Conservation (phyloP, 352 stramenopile species). For the Stramenopiles sp. region DNA sequence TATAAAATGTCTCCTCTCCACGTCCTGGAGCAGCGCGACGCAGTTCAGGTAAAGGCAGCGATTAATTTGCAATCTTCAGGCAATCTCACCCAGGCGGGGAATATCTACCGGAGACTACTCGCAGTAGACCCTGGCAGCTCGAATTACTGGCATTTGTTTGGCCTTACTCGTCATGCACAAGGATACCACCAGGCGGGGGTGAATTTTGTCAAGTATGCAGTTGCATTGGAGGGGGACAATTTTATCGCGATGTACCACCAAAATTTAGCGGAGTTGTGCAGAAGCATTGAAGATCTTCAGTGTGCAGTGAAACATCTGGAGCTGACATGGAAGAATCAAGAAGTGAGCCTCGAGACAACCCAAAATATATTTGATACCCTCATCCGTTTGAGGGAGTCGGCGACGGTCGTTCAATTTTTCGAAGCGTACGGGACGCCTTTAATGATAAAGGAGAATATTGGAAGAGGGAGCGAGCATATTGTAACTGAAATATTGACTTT, state of each 20-base stretch:
- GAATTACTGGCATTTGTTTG: constrained; percentile 36
- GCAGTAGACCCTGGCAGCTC: constrained; percentile 19
- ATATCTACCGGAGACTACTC: constrained; percentile 32
- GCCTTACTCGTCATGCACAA: constrained; percentile 24
- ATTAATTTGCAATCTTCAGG: constrained; percentile 26
- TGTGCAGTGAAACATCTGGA: neutral
- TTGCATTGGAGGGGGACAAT: constrained; percentile 1
- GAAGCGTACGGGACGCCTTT: neutral
- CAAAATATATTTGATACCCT: neutral
- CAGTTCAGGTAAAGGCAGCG: constrained; percentile 21
- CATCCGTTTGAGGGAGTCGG: neutral
- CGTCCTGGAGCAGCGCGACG: too few species aligned
- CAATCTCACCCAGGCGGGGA: constrained; percentile 20
- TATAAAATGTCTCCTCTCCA: too few species aligned
- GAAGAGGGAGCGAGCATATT: neutral
- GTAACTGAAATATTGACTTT: constrained; percentile 4
- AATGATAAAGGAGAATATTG: neutral
- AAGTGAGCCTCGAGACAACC: neutral
- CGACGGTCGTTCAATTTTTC: neutral
- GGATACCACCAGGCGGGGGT: constrained; percentile 18
- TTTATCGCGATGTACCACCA: neutral
- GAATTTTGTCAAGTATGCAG: constrained; percentile 20
- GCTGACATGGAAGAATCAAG: constrained; percentile 12
- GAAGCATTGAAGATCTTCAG: neutral
- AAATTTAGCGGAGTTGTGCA: constrained; percentile 3